Evolutionary conservation across 805 yeast genomes (phyloP).

Genomic region (Vanderwaltozyma tropicalis): DNA sequence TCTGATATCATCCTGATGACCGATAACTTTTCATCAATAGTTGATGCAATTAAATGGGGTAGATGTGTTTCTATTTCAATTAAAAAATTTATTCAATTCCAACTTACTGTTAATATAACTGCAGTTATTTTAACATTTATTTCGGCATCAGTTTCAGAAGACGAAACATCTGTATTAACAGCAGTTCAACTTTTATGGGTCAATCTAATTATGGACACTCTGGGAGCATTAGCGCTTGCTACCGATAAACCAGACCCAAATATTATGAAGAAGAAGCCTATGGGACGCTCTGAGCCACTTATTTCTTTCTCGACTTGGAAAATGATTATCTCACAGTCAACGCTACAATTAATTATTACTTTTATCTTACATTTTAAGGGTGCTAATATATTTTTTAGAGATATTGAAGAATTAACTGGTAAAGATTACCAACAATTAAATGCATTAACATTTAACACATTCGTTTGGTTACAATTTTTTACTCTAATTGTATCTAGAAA

Average conservation of each 20-base stretch:
- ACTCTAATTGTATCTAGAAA: conserved; percentile 85
- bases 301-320: conserved; percentile 95
- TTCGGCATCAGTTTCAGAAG: conserved; percentile 76
- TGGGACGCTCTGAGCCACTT: conserved; percentile 66
- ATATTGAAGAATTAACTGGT: conserved; percentile 19
- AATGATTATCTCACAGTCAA: conserved; percentile 86
- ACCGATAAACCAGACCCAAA: conserved; percentile 91
- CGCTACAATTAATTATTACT: conserved; percentile 69
- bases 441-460: conserved; percentile 87
- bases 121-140: conserved; percentile 93
- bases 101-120: conserved; percentile 89
- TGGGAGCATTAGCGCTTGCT: conserved; percentile 95
- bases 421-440: conserved; percentile 50
- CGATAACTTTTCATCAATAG: conserved; percentile 89
- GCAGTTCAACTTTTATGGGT: conserved; percentile 98
- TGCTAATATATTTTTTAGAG: conserved; percentile 40
- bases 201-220: conserved; percentile 93
- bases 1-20: conserved; percentile 87
- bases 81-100: conserved; percentile 92
- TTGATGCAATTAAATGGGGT: conserved; percentile 97
- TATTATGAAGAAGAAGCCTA: conserved; percentile 71
- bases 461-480: conserved; percentile 97
- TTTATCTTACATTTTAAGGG: conserved; percentile 79
- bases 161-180: conserved; percentile 78
- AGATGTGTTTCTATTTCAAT: conserved; percentile 92